Evolutionary conservation across 495 filamentous ascomycete genomes (phyloP), one percentile per base, ranked within the genome.

Genomic region (Thermothielavioides terrestris): DNA sequence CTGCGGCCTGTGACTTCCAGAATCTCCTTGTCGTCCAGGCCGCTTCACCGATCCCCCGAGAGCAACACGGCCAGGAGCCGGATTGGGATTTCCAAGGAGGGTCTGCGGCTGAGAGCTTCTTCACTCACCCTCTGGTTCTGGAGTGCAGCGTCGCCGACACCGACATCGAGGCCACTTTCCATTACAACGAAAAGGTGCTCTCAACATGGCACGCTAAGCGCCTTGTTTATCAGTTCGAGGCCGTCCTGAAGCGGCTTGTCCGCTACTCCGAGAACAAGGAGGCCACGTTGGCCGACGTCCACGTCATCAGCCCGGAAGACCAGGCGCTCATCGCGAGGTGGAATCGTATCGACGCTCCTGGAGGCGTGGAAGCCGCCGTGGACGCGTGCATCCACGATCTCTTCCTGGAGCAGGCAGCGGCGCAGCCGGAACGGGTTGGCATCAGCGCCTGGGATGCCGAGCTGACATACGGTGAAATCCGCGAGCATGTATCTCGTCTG

Each of bases 391-490:
- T 69, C 44, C 67, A 71, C 32, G 54, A 68, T 15, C 39, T 68
- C 32, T 59, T 71, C 32, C 60, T 62, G 8, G 51, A 70, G 18
- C 68, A 70, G 40, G 62, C 65, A 4, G 65, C 80, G 3, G 52
- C 77, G 8, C 69, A 77, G 3, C 49, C 49, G 0, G 8, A 56
- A 1, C 39, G 38, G 9, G 10, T 37, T 0, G 59, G 30, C 7
- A 56, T 80, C n/a, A 72, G 63, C 37, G 68, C 36, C 11, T 83
- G 81, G 80, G 81, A 84, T 65, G 79, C 75, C 17, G 68, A 54
- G 34, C 60, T 84, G 46, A 78, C 77, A 1, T 84, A 75, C 54
- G 54, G 50, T 12, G 71, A 84, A 38, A 57, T 84, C 72, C 35
- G 42, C 49, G 10, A 41, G 28, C 31, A 53, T 49, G 20, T 60